Evolutionary conservation across 768 basidiomycete genomes (phyloP).

Genomic region (Hericium erinaceus): DNA sequence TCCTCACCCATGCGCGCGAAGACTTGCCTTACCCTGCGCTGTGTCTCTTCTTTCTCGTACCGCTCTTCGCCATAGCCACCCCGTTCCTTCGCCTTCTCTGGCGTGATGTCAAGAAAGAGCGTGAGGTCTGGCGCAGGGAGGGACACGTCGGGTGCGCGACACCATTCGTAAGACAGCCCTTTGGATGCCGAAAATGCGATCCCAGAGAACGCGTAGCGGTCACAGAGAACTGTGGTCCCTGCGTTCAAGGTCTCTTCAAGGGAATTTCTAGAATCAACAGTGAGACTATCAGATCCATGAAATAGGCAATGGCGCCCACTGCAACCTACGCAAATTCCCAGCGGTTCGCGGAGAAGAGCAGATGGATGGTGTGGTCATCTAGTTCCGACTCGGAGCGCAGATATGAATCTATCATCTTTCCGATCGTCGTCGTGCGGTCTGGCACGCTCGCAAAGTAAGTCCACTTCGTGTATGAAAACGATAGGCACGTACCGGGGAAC

Average conservation of each 20-base stretch:
- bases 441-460: background rate
- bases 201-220: constrained; percentile 95
- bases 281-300: background rate
- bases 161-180: constrained; percentile 72
- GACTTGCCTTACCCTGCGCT: constrained; percentile 48
- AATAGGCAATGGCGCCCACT: background rate
- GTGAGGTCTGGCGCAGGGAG: constrained; percentile 87
- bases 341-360: constrained; percentile 93
- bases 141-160: constrained; percentile 73
- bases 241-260: constrained; percentile 50
- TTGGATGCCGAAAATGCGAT: constrained; percentile 79
- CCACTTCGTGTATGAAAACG: background rate
- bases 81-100: constrained; percentile 55
- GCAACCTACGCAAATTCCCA: constrained; percentile 83
- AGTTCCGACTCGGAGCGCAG: constrained; percentile 76
- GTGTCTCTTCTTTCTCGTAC: constrained; percentile 77
- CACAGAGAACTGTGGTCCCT: constrained; percentile 76
- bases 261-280: constrained; percentile 31
- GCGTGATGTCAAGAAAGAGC: constrained; percentile 77
- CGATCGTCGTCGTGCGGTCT: constrained; percentile 90
- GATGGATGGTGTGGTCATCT: constrained; percentile 86
- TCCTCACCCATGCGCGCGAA: constrained; percentile 53
- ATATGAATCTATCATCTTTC: constrained; percentile 90
- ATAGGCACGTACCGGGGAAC: constrained; percentile 66
- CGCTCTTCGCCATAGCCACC: constrained; percentile 83